These are phyloP conservation scores for Pseudomonodictys pantanalensis DNA, from an alignment of 495 filamentous ascomycete species.

Conservation along the genomic window DNA sequence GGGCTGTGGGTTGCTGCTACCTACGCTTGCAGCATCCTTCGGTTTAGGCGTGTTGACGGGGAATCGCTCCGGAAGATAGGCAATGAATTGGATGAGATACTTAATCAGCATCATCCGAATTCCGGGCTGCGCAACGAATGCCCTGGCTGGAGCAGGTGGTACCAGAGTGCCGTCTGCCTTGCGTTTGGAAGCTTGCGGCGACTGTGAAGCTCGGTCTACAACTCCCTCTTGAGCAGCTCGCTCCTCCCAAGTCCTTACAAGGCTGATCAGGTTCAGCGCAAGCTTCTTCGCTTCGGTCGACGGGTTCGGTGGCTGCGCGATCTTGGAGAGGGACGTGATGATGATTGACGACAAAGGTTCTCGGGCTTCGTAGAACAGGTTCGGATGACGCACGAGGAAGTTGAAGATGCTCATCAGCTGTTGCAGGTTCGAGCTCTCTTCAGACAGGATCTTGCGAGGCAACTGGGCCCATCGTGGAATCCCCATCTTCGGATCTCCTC, in stretches of 20 bases:
- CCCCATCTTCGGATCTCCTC: slow-evolving; percentile 51
- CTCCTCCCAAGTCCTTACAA: slow-evolving; percentile 93
- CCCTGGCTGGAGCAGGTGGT: slow-evolving; percentile 31
- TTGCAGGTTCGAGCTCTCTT: slow-evolving; percentile 94
- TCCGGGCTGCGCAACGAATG: slow-evolving; percentile 42
- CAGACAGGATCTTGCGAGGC: slow-evolving; percentile 83
- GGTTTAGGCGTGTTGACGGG: slow-evolving; percentile 65
- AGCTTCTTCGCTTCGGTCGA: slow-evolving; percentile 93
- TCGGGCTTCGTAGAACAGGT: slow-evolving; percentile 90
- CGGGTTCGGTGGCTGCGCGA: slow-evolving; percentile 76
- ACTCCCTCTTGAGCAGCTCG: slow-evolving; percentile 56
- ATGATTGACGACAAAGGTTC: slow-evolving; percentile 88
- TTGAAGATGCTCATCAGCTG: slow-evolving; percentile 97
- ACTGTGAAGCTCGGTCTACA: slow-evolving; percentile 56
- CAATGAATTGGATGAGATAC: slow-evolving; percentile 92
- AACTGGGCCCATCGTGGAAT: slow-evolving; percentile 82
- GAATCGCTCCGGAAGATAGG: slow-evolving; percentile 79
- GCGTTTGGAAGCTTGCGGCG: slow-evolving; percentile 71
- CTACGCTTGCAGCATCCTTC: slow-evolving; percentile 45
- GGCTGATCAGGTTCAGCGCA: slow-evolving; percentile 79
- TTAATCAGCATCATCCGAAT: slow-evolving; percentile 77
- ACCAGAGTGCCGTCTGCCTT: slow-evolving; percentile 61
- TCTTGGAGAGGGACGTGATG: slow-evolving; percentile 82
- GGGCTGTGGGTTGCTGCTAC: slow-evolving; percentile 51
- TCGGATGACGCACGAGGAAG: slow-evolving; percentile 87